Evolutionary conservation across 192 early-diverging fungal species (phyloP).

Genomic region (Backusella psychrophila): DNA sequence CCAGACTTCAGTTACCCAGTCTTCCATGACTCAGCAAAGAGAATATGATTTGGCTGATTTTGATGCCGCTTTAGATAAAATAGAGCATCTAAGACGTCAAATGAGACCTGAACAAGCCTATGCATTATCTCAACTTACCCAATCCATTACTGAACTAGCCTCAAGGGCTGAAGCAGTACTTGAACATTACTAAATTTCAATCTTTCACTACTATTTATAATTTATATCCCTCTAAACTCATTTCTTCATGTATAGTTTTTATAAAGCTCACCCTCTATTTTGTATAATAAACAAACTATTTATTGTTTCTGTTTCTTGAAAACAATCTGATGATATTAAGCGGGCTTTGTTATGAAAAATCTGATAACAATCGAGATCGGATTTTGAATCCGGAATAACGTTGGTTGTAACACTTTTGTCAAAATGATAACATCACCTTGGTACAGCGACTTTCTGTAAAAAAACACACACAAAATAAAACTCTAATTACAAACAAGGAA

Average conservation of each 20-base stretch:
- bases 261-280: background rate
- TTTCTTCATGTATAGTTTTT: background rate
- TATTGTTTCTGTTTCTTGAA: background rate
- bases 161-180: conserved; percentile 9
- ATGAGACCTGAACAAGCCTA: conserved; percentile 12
- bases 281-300: background rate
- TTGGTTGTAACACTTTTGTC: background rate
- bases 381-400: background rate
- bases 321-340: background rate
- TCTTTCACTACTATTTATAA: background rate
- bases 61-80: conserved; percentile 2
- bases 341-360: background rate
- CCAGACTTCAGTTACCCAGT: background rate
- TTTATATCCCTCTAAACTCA: background rate
- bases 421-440: background rate
- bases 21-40: background rate
- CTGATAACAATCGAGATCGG: background rate
- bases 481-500: background rate
- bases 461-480: background rate
- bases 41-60: conserved; percentile 12
- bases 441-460: background rate
- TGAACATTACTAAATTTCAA: background rate
- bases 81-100: conserved; percentile 9
- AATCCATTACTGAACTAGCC: conserved; percentile 6
- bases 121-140: conserved; percentile 19